Conservation (phyloP, 192 early-diverging fungal genomes). For the Coemansia sp. region DNA sequence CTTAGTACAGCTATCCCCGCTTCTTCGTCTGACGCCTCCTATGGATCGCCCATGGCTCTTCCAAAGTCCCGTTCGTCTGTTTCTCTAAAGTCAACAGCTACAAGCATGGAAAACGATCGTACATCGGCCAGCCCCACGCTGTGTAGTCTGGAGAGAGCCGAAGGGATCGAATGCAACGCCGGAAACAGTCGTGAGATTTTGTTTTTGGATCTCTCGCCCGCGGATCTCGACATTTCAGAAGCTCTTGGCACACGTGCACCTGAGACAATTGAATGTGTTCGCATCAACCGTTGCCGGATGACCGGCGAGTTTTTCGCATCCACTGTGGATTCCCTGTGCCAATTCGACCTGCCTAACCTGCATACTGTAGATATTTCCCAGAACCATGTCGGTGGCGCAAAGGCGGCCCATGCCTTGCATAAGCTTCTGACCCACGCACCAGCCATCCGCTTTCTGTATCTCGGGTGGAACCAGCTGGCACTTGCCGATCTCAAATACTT, state of each 20-base stretch:
- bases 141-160: constrained; percentile 14
- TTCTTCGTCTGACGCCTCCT: background rate
- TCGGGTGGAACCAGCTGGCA: constrained; percentile 51
- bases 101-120: constrained; percentile 13
- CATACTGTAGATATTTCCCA: constrained; percentile 47
- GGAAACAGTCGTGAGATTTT: constrained; percentile 40
- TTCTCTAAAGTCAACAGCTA: constrained; percentile 19
- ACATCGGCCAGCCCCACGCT: constrained; percentile 30
- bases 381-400: constrained; percentile 40
- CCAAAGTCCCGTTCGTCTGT: constrained; percentile 22
- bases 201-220: constrained; percentile 33
- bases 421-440: constrained; percentile 32
- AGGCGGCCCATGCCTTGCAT: constrained; percentile 28
- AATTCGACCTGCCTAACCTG: constrained; percentile 21
- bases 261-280: constrained; percentile 46
- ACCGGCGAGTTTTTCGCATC: constrained; percentile 22
- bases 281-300: constrained; percentile 53
- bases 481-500: constrained; percentile 28
- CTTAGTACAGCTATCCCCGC: background rate
- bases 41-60: constrained; percentile 1
- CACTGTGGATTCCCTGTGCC: constrained; percentile 38
- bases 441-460: constrained; percentile 26
- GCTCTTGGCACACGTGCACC: constrained; percentile 36
- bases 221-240: constrained; percentile 32
- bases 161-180: constrained; percentile 6